phyloP scores from a whole-genome alignment of 129 eudicot genomes.

The Flaveria robusta region DNA sequence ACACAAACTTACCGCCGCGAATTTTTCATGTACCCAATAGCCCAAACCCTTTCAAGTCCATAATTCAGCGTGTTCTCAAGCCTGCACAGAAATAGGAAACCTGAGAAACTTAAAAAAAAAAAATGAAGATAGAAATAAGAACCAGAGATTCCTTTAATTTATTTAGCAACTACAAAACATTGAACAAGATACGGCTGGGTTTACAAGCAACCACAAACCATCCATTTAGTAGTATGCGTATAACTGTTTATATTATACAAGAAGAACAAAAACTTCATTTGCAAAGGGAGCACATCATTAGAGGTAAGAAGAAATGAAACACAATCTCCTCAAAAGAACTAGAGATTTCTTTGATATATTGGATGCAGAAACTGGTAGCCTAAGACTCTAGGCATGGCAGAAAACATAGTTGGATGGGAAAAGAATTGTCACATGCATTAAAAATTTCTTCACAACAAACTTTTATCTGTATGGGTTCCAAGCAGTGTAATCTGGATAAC shows the following conservation, averaged over 20 bases:
- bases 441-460: conserved; percentile 2
- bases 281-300: conserved; percentile 2
- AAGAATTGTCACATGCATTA: neutral
- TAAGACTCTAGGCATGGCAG: conserved; percentile 12
- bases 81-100: conserved; percentile 45
- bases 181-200: conserved; percentile 2
- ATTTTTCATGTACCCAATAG: conserved; percentile 81
- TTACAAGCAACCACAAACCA: conserved; percentile 18
- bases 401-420: neutral
- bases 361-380: conserved; percentile 16
- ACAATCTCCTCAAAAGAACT: neutral
- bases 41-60: conserved; percentile 96
- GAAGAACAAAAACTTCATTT: neutral
- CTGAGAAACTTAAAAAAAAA: conserved; percentile 25
- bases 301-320: neutral
- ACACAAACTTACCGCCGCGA: conserved; percentile 67
- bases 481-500: conserved; percentile 3
- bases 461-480: conserved; percentile 3
- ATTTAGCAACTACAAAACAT: conserved; percentile 1
- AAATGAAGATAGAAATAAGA: conserved; percentile 17
- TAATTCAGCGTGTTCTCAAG: conserved; percentile 90
- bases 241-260: neutral
- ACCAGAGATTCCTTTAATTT: conserved; percentile 2
- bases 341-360: neutral
- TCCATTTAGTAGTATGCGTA: conserved; percentile 8